Conservation (phyloP, 169 alveolate genomes). For the Eimeria brunetti region DNA sequence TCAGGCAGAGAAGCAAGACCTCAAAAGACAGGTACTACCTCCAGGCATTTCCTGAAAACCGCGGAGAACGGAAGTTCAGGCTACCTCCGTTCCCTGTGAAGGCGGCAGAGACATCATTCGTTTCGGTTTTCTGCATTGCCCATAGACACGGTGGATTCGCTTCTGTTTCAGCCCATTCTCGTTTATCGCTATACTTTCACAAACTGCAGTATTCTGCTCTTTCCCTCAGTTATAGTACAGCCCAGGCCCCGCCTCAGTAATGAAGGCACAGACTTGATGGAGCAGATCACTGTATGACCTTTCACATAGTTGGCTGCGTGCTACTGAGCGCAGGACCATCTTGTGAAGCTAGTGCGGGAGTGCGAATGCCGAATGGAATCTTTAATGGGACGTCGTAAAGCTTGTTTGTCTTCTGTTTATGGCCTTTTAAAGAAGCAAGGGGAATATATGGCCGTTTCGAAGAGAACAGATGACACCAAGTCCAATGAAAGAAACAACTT, state of each 20-base stretch:
- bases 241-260: not conserved
- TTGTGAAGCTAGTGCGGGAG: constrained; percentile 57
- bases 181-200: not conserved
- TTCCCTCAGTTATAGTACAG: not conserved
- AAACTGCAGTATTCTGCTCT: not conserved
- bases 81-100: not conserved
- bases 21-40: constrained; percentile 16
- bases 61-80: not conserved
- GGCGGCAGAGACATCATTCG: not conserved
- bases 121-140: not conserved
- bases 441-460: constrained; percentile 41
- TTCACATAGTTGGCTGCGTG: not conserved
- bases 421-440: constrained; percentile 55
- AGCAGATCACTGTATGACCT: not conserved
- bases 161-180: not conserved
- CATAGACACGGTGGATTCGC: not conserved
- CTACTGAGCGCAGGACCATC: constrained; percentile 30
- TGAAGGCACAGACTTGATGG: not conserved
- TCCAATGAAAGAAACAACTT: constrained; percentile 6
- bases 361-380: constrained; percentile 68
- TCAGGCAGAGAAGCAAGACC: constrained; percentile 63
- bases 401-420: constrained; percentile 40
- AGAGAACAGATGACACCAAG: not conserved
- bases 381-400: constrained; percentile 37
- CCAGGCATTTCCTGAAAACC: too few relatives aligned